Conservation (phyloP, 441 rosid genomes). For the Sinapis alba region DNA sequence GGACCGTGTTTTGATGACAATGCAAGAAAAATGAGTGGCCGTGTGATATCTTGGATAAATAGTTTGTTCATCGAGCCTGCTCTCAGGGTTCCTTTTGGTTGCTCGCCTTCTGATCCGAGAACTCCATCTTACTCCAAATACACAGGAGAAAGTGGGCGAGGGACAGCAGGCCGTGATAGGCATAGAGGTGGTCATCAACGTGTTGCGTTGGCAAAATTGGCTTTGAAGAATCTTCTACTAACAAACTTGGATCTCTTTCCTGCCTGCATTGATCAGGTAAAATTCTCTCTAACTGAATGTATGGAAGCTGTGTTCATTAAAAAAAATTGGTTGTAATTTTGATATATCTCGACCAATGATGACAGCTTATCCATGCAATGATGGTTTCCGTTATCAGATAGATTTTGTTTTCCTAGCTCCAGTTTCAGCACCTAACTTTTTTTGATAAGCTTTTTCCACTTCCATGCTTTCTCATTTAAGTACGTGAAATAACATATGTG, state of each 20-base stretch:
- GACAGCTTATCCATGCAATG: conserved; percentile 12
- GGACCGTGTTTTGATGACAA: conserved; percentile 99
- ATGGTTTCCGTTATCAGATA: conserved; percentile 16
- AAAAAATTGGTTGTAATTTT: neutral
- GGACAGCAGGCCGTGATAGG: conserved; percentile 87
- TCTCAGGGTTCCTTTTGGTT: conserved; percentile 94
- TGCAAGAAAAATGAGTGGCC: conserved; percentile 98
- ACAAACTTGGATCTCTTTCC: conserved; percentile 98
- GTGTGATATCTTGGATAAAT: conserved; percentile 97
- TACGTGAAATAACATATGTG: conserved; percentile 30
- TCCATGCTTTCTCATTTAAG: conserved; percentile 11
- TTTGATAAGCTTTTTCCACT: conserved; percentile 25
- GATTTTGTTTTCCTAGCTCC: conserved; percentile 5
- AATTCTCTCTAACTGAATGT: conserved; percentile 29
- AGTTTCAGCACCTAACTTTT: conserved; percentile 20
- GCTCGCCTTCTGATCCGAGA: conserved; percentile 92
- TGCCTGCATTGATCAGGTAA: conserved; percentile 99
- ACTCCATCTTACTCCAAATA: conserved; percentile 94
- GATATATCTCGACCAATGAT: conserved; percentile 14
- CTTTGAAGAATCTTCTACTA: conserved; percentile 96
- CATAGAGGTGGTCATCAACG: conserved; percentile 93
- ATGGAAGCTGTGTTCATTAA: conserved; percentile 18
- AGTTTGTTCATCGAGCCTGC: conserved; percentile 97
- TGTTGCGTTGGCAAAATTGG: conserved; percentile 92
- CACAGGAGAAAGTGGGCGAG: conserved; percentile 87